These are phyloP conservation scores for Solanum raphanifolium DNA, from an alignment of 257 asterid species.

Conservation along the genomic window DNA sequence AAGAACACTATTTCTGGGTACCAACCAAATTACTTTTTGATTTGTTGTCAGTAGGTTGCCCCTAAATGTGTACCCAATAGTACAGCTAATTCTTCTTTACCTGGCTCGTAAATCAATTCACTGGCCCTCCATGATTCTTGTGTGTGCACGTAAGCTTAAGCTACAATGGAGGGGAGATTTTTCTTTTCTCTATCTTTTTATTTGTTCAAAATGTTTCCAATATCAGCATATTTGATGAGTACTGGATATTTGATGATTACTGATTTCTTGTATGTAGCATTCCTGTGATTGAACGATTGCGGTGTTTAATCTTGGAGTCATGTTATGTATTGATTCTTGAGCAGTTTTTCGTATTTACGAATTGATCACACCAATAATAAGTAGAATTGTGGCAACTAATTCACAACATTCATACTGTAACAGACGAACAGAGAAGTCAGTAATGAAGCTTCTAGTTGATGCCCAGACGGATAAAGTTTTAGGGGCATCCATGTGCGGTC, in stretches of 20 bases:
- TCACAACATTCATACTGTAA: not conserved
- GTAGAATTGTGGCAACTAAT: not conserved
- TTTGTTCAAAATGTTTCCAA: not conserved
- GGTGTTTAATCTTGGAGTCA: not conserved
- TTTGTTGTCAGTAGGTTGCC: not conserved
- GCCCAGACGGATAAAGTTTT: conserved; percentile 83
- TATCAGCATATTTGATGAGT: not conserved
- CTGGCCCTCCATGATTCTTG: not conserved
- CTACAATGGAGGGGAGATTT: not conserved
- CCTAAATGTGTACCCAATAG: not conserved
- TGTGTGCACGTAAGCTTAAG: not conserved
- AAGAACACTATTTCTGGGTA: conserved; percentile 97
- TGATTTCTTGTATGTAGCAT: not conserved
- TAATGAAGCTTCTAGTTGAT: conserved; percentile 91
- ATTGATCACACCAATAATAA: not conserved
- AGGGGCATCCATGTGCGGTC: conserved; percentile 99
- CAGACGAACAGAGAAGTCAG: conserved; percentile 85
- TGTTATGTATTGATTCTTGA: not conserved
- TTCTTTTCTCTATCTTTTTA: not conserved
- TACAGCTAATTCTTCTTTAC: not conserved
- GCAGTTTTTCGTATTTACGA: not conserved
- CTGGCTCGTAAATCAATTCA: not conserved
- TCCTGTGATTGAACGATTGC: not conserved
- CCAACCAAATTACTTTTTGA: not conserved
- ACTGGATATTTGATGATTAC: not conserved